Evolutionary conservation across 1,139 yeast genomes (phyloP).

Genomic region (Kodamaea ohmeri): DNA sequence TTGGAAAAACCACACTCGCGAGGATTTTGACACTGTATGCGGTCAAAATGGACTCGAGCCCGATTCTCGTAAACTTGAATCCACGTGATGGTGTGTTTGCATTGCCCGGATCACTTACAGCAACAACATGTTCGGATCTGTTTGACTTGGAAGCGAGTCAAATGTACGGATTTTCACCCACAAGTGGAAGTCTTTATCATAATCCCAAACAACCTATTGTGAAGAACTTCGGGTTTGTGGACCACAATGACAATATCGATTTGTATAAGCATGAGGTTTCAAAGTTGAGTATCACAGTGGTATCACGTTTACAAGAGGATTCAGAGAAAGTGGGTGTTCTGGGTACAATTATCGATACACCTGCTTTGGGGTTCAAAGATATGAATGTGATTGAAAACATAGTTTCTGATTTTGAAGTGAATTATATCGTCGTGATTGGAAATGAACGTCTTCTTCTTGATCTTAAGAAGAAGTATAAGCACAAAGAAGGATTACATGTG

Average conservation of each 20-base stretch:
- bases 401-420: slow-evolving; percentile 60
- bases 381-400: slow-evolving; percentile 56
- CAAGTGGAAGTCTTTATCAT: slow-evolving; percentile 80
- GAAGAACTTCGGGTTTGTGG: slow-evolving; percentile 72
- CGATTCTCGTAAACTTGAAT: slow-evolving; percentile 76
- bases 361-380: slow-evolving; percentile 53
- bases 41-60: slow-evolving; percentile 60
- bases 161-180: slow-evolving; percentile 81
- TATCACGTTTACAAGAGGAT: slow-evolving; percentile 60
- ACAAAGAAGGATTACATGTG: slow-evolving; percentile 41
- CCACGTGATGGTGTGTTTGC: slow-evolving; percentile 78
- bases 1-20: slow-evolving; percentile 78
- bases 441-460: slow-evolving; percentile 66
- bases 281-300: slow-evolving; percentile 57
- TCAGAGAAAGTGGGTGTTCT: slow-evolving; percentile 37
- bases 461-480: slow-evolving; percentile 54
- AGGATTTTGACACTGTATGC: slow-evolving; percentile 77
- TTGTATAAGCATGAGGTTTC: slow-evolving; percentile 57
- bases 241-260: slow-evolving; percentile 54
- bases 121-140: slow-evolving; percentile 78
- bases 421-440: slow-evolving; percentile 57
- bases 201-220: slow-evolving; percentile 89
- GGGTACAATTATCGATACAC: slow-evolving; percentile 83
- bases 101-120: slow-evolving; percentile 82
- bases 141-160: slow-evolving; percentile 69